A percentile compares a stretch with the other conserved stretches of the same genome.
These are phyloP conservation scores for Odontarrhena argentea DNA, from an alignment of 345 rosid genomes.

Conservation along the genomic window DNA sequence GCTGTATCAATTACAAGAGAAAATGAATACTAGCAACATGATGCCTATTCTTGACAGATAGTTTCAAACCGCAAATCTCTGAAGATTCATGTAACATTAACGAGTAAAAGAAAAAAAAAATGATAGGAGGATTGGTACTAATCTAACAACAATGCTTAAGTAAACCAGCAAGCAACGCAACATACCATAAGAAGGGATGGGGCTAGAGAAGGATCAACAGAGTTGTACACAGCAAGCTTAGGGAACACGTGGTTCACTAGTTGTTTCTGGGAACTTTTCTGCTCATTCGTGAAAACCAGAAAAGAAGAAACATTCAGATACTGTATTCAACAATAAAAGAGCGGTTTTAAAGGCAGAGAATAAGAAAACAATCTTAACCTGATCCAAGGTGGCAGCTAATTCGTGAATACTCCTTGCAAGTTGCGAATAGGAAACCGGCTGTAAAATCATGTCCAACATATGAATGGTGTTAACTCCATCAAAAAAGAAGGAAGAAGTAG, in stretches of 20 bases:
- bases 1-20: conserved; percentile 55
- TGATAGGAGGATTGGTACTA: background rate
- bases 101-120: background rate
- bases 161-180: background rate
- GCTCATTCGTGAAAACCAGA: conserved; percentile 23
- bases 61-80: conserved; percentile 15
- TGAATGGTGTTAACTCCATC: conserved; percentile 7
- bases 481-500: background rate
- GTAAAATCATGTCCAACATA: conserved; percentile 35
- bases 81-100: conserved; percentile 9
- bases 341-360: conserved; percentile 1
- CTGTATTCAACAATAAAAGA: conserved; percentile 5
- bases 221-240: conserved; percentile 95
- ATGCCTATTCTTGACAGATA: conserved; percentile 25
- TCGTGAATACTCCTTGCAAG: conserved; percentile 99
- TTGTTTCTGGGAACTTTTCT: conserved; percentile 96
- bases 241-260: conserved; percentile 91
- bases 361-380: conserved; percentile 48
- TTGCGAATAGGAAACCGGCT: conserved; percentile 98
- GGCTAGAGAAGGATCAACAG: conserved; percentile 97
- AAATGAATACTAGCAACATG: conserved; percentile 15
- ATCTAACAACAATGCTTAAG: conserved; percentile 1
- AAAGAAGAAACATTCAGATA: conserved; percentile 22
- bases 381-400: conserved; percentile 94
- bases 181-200: conserved; percentile 99